Base-by-base conservation (phyloP, 495 filamentous ascomycete species). In the Xylaria telfairii region DNA sequence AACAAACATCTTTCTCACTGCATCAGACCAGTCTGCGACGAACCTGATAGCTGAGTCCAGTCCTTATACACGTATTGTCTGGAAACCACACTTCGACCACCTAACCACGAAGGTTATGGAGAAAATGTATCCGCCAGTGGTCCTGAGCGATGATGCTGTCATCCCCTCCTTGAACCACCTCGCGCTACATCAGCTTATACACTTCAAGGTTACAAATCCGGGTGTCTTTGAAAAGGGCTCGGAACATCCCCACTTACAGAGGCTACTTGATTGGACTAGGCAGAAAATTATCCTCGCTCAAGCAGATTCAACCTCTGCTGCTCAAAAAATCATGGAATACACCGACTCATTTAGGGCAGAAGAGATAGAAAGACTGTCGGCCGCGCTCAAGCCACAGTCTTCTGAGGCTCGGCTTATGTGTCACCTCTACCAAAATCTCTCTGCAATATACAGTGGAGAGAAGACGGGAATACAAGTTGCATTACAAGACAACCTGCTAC, bases 351-450 rank as follows among this genome's bases (percentile, higher is more conserved):
- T 21, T 24, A 6, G 56, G 8, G 57, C 57, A 19, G 28, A 61
- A 19, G 57, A 61, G 57, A 61, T 61, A 10, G 57, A 61, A 32
- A 32, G 57, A 5, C 4, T 61, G 4, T 41, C 57, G 2, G 19
- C 13, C 17, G 12, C 24, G 13, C 21, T 61, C 19, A 6, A 10
- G 4, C 57, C 57, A 24, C 32, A 21, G 12, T 61, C 57, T 0
- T 61, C 57, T 21, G 57, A 61, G 34, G 57, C 57, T 24, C 57
- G 57, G 13, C 34, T 61, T 0, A 61, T 61, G 57, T 61, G 57
- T 19, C 57, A 41, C n/a, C 57, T 61, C n/a, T 61, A 61, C n/a
- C 19, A 61, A 7, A 37, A 42, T 24, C 34, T 61, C 1, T 1
- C 17, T 13, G 57, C 0, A 7, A 61, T 61, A 12, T 61, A 61